These are phyloP conservation scores for Breynia disticha DNA, from an alignment of 441 rosid genomes.

Conservation along the genomic window DNA sequence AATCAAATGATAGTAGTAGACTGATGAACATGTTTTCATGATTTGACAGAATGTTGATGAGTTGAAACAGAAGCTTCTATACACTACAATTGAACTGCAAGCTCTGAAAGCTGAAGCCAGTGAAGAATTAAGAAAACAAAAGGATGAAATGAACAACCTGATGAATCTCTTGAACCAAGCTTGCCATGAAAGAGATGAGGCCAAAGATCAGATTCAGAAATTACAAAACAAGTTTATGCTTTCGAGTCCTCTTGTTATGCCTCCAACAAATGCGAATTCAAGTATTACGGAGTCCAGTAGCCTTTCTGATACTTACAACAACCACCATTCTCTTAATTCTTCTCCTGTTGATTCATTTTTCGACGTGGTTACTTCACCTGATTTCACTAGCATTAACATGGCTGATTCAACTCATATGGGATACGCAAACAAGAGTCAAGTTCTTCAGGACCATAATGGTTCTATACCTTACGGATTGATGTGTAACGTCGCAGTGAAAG, in stretches of 20 bases:
- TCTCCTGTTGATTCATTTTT: slow-evolving; percentile 64
- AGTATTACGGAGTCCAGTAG: slow-evolving; percentile 78
- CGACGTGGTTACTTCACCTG: slow-evolving; percentile 66
- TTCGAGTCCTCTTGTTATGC: slow-evolving; percentile 12
- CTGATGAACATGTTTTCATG: slow-evolving; percentile 3
- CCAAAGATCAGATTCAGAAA: slow-evolving; percentile 51
- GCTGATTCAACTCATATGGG: slow-evolving; percentile 39
- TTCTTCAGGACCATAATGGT: slow-evolving; percentile 14
- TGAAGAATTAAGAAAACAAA: slow-evolving; percentile 42
- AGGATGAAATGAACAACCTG: slow-evolving; percentile 36
- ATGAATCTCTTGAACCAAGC: slow-evolving; percentile 44
- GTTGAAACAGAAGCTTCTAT: slow-evolving; percentile 59
- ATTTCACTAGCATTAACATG: slow-evolving; percentile 44
- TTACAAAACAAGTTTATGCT: slow-evolving; percentile 33
- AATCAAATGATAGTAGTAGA: background rate
- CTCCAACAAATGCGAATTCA: slow-evolving; percentile 53
- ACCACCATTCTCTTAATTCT: slow-evolving; percentile 41
- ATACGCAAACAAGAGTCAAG: slow-evolving; percentile 20
- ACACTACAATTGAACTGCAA: slow-evolving; percentile 44
- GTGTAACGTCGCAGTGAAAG: slow-evolving; percentile 18
- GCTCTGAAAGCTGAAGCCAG: slow-evolving; percentile 47
- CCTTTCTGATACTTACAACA: slow-evolving; percentile 33
- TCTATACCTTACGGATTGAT: slow-evolving; percentile 7
- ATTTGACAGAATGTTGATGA: slow-evolving; percentile 48
- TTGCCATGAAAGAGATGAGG: slow-evolving; percentile 73